Evolutionary conservation across 176 grass and related monocot genomes (phyloP), one percentile per base, ranked within the genome.

Genomic region (Ampelocalamus luodianensis): DNA sequence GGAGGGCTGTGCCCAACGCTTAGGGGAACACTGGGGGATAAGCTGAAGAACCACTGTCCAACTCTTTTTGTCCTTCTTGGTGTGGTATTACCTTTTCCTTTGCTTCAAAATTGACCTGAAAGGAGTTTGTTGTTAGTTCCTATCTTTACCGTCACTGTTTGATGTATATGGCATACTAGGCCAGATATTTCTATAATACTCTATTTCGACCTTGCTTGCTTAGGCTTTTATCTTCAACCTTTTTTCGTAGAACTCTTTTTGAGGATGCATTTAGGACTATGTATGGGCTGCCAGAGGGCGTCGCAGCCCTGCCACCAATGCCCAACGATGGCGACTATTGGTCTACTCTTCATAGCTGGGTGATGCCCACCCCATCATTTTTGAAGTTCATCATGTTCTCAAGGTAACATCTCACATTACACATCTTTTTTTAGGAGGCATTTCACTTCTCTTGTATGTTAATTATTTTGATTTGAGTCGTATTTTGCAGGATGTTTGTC

Each of bases 341-440:
- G 93, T 99, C 93, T 89, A 85, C 87, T 86, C 91, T 99, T 79
- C 89, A 99, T 87, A 94, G 93, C 55, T 99, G 96, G 96, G 85
- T 96, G 81, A 96, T 99, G 96, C 96, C 96, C 58, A 99, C 96
- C 59, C 91, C 96, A 51, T 96, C 96, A 29, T 99, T 94, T 81
- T 86, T 99, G 66, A 94, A 99, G 82, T 96, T 99, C 29, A 62
- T 99, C 62, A 99, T 96, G 91, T 99, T 99, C 84, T 87, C 96
- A 55, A 95, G 96, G 96, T 96, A 86, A 82, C 4, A 56, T 79
- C 8, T 82, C 36, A 40, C 34, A 67, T 68, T 73, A 34, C 39
- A 76, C 6, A 69, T 76, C 17, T 27, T 45, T 70, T 81, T 77
- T 70, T 71, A 58, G 15, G 42, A 80, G 18, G 27, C 63, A 67